Evolutionary conservation across 2,329 filamentous ascomycete genomes (phyloP).

Genomic region (Leptographium procerum): DNA sequence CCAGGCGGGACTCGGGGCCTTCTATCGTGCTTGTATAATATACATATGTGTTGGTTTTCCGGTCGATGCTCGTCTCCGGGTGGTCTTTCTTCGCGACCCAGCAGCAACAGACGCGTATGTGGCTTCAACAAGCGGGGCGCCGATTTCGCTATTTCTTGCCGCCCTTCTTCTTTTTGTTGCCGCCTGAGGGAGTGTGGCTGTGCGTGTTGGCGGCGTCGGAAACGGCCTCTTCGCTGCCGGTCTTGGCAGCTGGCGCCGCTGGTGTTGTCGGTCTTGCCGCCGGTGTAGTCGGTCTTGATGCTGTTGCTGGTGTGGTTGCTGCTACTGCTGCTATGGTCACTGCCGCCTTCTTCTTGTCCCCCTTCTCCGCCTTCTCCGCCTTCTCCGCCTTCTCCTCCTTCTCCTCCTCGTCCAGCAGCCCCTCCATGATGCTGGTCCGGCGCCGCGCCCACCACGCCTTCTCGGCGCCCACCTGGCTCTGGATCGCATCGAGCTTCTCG

Average conservation of each 20-base stretch:
- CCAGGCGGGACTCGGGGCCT: background rate
- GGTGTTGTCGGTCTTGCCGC: background rate
- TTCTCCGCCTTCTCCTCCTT: slow-evolving; percentile 37
- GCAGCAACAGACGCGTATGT: background rate
- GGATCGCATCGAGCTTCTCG: slow-evolving; percentile 62
- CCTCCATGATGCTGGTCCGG: slow-evolving; percentile 57
- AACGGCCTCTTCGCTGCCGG: slow-evolving; percentile 25
- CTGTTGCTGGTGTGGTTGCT: background rate
- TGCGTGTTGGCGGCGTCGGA: background rate
- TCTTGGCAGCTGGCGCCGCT: too few relatives aligned
- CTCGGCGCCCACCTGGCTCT: slow-evolving; percentile 59
- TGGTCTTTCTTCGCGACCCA: too few relatives aligned
- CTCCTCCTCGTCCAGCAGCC: slow-evolving; percentile 74
- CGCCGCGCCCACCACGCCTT: slow-evolving; percentile 90
- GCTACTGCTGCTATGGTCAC: background rate
- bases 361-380: slow-evolving; percentile 34
- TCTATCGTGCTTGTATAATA: background rate
- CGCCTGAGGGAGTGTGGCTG: slow-evolving; percentile 1
- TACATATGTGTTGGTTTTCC: background rate
- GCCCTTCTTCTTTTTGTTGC: slow-evolving; percentile 50
- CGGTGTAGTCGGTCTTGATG: background rate
- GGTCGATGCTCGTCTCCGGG: background rate
- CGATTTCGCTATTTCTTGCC: slow-evolving; percentile 40
- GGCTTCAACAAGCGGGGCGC: background rate
- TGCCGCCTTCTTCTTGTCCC: slow-evolving; percentile 23